Evolutionary conservation across 192 early-diverging fungal species (phyloP).

Genomic region (Gamsiella multidivaricata): DNA sequence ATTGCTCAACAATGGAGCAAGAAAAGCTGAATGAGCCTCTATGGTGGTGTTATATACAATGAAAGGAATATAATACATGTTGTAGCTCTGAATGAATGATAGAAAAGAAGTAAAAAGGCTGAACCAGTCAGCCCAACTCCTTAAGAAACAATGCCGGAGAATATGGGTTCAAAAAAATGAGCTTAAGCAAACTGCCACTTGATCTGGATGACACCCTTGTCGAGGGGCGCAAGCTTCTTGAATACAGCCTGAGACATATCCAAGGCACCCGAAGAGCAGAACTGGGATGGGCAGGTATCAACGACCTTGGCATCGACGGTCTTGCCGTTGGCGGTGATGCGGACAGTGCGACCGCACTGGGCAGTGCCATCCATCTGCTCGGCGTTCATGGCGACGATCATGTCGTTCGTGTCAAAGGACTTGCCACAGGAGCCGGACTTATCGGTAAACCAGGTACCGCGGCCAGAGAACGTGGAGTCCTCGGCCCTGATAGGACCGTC

Average conservation of each 20-base stretch:
- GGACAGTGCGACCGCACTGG: slow-evolving; percentile 52
- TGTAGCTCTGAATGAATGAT: no score
- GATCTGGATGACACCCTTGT: slow-evolving; percentile 49
- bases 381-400: slow-evolving; percentile 60
- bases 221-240: slow-evolving; percentile 34
- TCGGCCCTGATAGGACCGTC: no score
- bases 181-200: slow-evolving; percentile 45
- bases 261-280: slow-evolving; percentile 40
- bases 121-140: no score
- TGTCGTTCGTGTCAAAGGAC: slow-evolving; percentile 45
- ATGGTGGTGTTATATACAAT: no score
- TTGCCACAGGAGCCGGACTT: slow-evolving; percentile 52
- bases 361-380: slow-evolving; percentile 48
- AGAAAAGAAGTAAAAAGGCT: no score
- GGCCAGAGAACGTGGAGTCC: slow-evolving; percentile 40
- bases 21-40: no score
- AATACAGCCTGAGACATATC: slow-evolving; percentile 57
- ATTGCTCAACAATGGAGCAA: no score
- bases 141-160: no score
- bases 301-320: slow-evolving; percentile 46
- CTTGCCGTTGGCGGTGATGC: slow-evolving; percentile 39
- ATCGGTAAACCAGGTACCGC: slow-evolving; percentile 58
- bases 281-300: slow-evolving; percentile 58
- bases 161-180: no score
- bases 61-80: no score